Evolutionary conservation across 306 rosid species (phyloP), one percentile per base, ranked within the genome.

Genomic region (Spatholobus suberectus): DNA sequence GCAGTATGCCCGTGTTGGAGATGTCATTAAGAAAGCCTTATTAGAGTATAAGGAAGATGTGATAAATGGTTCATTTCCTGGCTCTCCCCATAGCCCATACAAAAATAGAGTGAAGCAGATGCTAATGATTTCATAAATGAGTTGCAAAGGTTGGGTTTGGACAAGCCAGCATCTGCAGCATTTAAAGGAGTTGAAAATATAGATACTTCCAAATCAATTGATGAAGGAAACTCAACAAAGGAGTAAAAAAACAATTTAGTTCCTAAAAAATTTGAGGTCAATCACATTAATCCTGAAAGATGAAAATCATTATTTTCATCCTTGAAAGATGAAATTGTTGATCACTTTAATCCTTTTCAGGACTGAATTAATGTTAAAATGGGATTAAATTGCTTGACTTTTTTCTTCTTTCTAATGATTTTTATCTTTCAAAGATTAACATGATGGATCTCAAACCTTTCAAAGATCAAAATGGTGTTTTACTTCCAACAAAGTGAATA

Each of bases 41-140:
- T 6, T 51, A 51, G 57, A 51, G 10, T 51, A 5, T 7, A 18
- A 51, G 24, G 58, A 51, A 51, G 23, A n/a, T 51, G 58, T 51
- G 23, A 59, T 58, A 24, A 58, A 58, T 58, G 66, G 66, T 58
- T 61, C 69, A 61, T 62, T 62, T 29, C 70, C 40, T 61, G 68
- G 0, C 3, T 23, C 40, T 26, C n/a, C 11, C 37, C 37, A 59
- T 1, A 59, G 35, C 8, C 66, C 37, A 3, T 24, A 59, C 37
- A 24, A 24, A 24, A 59, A 24, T 10, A 13, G 40, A 13, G 40
- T 27, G 20, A 61, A 61, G 17, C 40, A 26, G 69, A 29, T 13
- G 69, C 41, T 0, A 26, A 29, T 14, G 21, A 10, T 62, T 62
- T 29, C n/a, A 24, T 62, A 5, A 61, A 61, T 17, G 68, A 26